Percentiles rank a stretch among this genome's conserved stretches.
These are phyloP conservation scores for Lathyrus sativus DNA, from an alignment of 306 rosid genomes.

Conservation along the genomic window DNA sequence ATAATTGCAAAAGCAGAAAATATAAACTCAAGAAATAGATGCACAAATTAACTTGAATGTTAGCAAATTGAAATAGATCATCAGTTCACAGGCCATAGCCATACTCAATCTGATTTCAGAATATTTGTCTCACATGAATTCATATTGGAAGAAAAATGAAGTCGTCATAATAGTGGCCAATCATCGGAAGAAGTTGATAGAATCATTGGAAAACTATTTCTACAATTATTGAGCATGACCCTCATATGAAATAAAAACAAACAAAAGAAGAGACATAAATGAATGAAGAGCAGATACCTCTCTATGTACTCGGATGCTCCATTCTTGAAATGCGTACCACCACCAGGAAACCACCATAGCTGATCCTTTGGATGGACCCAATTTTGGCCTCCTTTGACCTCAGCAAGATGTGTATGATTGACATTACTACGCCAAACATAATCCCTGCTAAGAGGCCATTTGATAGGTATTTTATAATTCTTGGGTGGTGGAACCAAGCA, in stretches of 20 bases:
- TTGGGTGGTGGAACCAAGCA: slow-evolving; percentile 88
- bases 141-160: too few relatives aligned
- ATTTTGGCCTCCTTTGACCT: slow-evolving; percentile 97
- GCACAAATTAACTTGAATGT: too few relatives aligned
- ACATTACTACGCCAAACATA: slow-evolving; percentile 94
- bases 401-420: slow-evolving; percentile 86
- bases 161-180: too few relatives aligned
- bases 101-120: too few relatives aligned
- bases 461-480: slow-evolving; percentile 81
- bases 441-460: slow-evolving; percentile 91
- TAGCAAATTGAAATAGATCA: too few relatives aligned
- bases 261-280: slow-evolving; percentile 4
- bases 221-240: too few relatives aligned
- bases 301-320: slow-evolving; percentile 89
- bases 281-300: slow-evolving; percentile 50
- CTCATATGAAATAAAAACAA: neutral
- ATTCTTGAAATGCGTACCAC: slow-evolving; percentile 96
- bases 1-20: too few relatives aligned
- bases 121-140: too few relatives aligned
- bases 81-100: too few relatives aligned
- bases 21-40: too few relatives aligned
- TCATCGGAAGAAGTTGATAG: too few relatives aligned
- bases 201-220: too few relatives aligned
- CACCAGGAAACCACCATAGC: slow-evolving; percentile 99
- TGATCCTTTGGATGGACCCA: slow-evolving; percentile 87